These are phyloP conservation scores for Peronospora farinosa DNA, from an alignment of 352 stramenopile genomes.

Conservation along the genomic window DNA sequence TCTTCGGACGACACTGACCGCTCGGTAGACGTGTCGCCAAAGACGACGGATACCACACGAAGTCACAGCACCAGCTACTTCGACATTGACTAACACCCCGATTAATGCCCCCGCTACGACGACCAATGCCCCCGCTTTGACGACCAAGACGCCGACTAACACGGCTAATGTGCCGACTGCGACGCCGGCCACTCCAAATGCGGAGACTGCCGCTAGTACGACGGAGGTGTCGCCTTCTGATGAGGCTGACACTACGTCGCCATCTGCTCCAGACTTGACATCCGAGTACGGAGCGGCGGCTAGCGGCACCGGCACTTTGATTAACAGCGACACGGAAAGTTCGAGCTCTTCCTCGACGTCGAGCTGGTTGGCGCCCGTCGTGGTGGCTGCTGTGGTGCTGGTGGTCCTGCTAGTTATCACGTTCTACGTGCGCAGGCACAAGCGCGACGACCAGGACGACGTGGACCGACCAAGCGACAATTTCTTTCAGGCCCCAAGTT, in stretches of 20 bases:
- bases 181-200: slow-evolving; percentile 10
- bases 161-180: background rate
- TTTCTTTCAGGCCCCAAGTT: slow-evolving; percentile 56
- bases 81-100: slow-evolving; percentile 11
- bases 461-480: slow-evolving; percentile 51
- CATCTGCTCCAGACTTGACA: slow-evolving; percentile 35
- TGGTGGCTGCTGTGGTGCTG: slow-evolving; percentile 55
- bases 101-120: slow-evolving; percentile 1
- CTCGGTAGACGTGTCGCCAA: slow-evolving; percentile 12
- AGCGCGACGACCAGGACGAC: slow-evolving; percentile 42
- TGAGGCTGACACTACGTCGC: slow-evolving; percentile 17
- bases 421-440: slow-evolving; percentile 47
- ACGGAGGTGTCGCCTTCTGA: slow-evolving; percentile 13
- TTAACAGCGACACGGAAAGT: slow-evolving; percentile 20
- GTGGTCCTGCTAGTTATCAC: slow-evolving; percentile 49
- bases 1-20: slow-evolving; percentile 15
- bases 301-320: slow-evolving; percentile 16
- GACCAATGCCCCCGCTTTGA: background rate
- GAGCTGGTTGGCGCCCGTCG: slow-evolving; percentile 49
- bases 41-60: slow-evolving; percentile 4
- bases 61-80: slow-evolving; percentile 1
- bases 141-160: too few species aligned
- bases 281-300: slow-evolving; percentile 49
- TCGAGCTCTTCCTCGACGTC: slow-evolving; percentile 23
- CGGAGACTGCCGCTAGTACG: slow-evolving; percentile 7